A percentile compares a stretch with the other conserved stretches of the same genome.
These are phyloP conservation scores for Apiotrichum montevideense DNA, from an alignment of 1,284 basidiomycete species.

Conservation along the genomic window DNA sequence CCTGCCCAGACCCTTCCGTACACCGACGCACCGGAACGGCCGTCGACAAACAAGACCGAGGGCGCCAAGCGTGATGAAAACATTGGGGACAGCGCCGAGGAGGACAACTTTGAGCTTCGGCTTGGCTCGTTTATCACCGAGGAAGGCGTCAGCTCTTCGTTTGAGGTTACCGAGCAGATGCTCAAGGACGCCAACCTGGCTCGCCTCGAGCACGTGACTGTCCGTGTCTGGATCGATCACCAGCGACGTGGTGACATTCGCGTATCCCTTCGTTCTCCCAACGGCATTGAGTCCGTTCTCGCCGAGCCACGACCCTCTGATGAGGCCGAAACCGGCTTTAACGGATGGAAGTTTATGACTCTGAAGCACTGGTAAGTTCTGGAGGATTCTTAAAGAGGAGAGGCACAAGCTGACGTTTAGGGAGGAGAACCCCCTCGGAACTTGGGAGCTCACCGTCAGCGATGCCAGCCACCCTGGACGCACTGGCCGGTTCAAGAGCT, in stretches of 20 bases:
- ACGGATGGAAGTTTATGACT: constrained; percentile 96
- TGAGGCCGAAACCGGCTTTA: constrained; percentile 63
- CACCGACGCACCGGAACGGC: constrained; percentile 15
- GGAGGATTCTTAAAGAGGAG: background rate
- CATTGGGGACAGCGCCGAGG: no score
- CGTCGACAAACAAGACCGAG: background rate
- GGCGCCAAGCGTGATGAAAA: background rate
- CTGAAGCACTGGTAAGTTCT: constrained; percentile 87
- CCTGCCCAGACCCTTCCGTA: constrained; percentile 59
- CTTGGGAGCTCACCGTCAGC: constrained; percentile 81
- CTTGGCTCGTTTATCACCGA: constrained; percentile 53
- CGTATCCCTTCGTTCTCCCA: constrained; percentile 79
- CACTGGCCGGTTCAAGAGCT: constrained; percentile 78
- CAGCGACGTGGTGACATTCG: constrained; percentile 83
- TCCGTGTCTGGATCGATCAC: constrained; percentile 89
- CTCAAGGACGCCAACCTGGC: constrained; percentile 74
- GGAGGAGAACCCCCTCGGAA: constrained; percentile 89
- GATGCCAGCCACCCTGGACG: constrained; percentile 62
- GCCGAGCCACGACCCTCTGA: constrained; percentile 70
- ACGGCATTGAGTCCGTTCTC: constrained; percentile 77
- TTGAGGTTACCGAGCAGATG: constrained; percentile 66
- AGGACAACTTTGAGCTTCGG: constrained; percentile 2
- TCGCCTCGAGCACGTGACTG: constrained; percentile 83
- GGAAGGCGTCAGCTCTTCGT: constrained; percentile 62
- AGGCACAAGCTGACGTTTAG: constrained; percentile 48